Base-by-base conservation (phyloP, 805 yeast genomes). In the Teunomyces aglyptinius region DNA sequence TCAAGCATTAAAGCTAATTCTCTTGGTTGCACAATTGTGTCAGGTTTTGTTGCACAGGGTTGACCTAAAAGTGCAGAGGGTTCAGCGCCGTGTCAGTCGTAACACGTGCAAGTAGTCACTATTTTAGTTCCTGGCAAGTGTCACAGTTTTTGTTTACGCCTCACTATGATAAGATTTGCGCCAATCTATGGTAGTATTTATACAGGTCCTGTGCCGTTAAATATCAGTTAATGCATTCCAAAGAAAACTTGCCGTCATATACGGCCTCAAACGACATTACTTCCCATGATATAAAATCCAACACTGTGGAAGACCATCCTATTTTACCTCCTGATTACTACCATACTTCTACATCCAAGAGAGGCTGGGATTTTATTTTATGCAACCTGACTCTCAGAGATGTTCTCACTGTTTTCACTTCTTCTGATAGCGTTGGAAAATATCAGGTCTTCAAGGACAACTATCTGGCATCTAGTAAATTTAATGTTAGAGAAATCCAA, bases 361-460 rank as follows among this genome's bases (percentile, higher is more conserved):
- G 29, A 13, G 43, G 43, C 11, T 40, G 43, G 43, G 24, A 29
- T n/a, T 40, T 40, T n/a, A 16, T 40, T 7, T 12, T 40, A 10
- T 40, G 43, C 8, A 40, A 40, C 36, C 32, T 27, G 35, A 3
- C 33, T 8, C 16, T 40, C 4, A 29, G 22, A 11, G 27, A 28
- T 16, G 20, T 13, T 16, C 18, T 40, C 5, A 40, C 35, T 7
- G 43, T 40, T 7, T 40, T 40, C 26, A 29, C 24, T 11, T 40
- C 43, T 16, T 13, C 43, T 7, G 43, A 40, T 15, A 27, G 20
- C 12, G 27, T 40, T 18, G 36, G 15, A 2, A 40, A 40, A 6
- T 40, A 18, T 26, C 29, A 40, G 24, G 10, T 28, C 7, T 40
- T 40, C n/a, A 29, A 29, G 19, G 35, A 40, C 10, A 22, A 8